Evolutionary conservation across 768 basidiomycete species (phyloP).

Genomic region (Trametes sanguinea): DNA sequence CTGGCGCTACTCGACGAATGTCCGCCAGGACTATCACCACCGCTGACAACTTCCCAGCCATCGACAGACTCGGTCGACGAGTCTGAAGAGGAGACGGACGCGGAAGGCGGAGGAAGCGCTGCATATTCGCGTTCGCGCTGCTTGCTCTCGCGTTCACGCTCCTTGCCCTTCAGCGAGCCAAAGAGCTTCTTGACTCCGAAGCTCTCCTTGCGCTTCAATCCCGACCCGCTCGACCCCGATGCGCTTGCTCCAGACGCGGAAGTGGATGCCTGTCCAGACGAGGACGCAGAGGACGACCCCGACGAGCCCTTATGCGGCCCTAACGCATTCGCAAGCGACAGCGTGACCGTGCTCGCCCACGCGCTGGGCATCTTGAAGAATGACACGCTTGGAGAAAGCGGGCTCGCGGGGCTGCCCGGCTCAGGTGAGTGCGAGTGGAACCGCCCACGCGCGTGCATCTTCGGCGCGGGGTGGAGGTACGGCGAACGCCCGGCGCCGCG

Average conservation of each 20-base stretch:
- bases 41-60: conserved; percentile 14
- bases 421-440: conserved; percentile 15
- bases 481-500: conserved; percentile 10
- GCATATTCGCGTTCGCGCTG: conserved; percentile 7
- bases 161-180: conserved; percentile 29
- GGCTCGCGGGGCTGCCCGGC: conserved; percentile 15
- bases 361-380: conserved; percentile 25
- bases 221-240: conserved; percentile 24
- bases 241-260: not conserved
- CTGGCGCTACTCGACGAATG: not conserved
- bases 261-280: not conserved
- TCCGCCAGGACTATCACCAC: not conserved
- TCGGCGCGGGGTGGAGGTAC: conserved; percentile 12
- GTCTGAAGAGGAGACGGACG: conserved; percentile 9
- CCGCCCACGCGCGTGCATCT: not conserved
- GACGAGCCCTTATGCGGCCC: conserved; percentile 9
- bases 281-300: not conserved
- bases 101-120: not conserved
- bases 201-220: conserved; percentile 44
- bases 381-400: conserved; percentile 16
- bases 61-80: conserved; percentile 16
- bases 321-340: conserved; percentile 17
- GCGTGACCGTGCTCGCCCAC: conserved; percentile 26
- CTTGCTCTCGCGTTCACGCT: conserved; percentile 23
- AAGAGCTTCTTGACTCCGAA: conserved; percentile 28